Conservation (phyloP, 805 yeast genomes). For the Debaryomyces hansenii region DNA sequence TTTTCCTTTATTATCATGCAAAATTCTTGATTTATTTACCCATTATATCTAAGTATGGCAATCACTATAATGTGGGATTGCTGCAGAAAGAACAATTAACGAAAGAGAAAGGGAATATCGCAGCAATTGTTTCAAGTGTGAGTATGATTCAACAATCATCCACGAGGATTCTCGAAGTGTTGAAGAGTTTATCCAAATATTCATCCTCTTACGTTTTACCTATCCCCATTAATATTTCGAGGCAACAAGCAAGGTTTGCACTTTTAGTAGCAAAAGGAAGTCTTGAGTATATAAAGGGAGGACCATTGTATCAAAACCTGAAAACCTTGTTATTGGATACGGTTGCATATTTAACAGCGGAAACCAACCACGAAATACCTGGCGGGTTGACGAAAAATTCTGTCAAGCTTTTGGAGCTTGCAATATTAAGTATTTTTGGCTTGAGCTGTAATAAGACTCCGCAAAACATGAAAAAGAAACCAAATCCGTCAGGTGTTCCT, state of each 20-base stretch:
- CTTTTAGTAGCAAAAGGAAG: constrained; percentile 72
- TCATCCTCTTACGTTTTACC: constrained; percentile 52
- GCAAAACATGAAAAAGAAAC: constrained; percentile 14
- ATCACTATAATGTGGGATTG: constrained; percentile 42
- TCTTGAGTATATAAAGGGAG: constrained; percentile 80
- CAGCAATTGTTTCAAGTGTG: constrained; percentile 49
- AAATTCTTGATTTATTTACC: constrained; percentile 43
- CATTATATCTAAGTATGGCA: constrained; percentile 40
- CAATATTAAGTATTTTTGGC: constrained; percentile 63
- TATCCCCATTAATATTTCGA: constrained; percentile 59
- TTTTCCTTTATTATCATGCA: constrained; percentile 46
- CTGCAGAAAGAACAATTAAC: constrained; percentile 34
- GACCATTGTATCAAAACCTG: constrained; percentile 73
- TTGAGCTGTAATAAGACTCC: constrained; percentile 35
- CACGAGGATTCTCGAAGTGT: constrained; percentile 55
- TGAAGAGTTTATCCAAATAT: constrained; percentile 40
- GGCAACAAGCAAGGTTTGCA: constrained; percentile 64
- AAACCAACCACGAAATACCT: constrained; percentile 53
- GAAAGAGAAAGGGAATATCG: constrained; percentile 36
- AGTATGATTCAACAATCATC: constrained; percentile 70
- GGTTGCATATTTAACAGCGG: constrained; percentile 49
- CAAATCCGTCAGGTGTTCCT: constrained; percentile 14
- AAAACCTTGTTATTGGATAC: constrained; percentile 54
- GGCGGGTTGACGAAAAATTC: constrained; percentile 63
- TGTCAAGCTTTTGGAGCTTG: constrained; percentile 54